These are phyloP conservation scores for Terana coerulea DNA, from an alignment of 768 basidiomycete species.

Conservation along the genomic window DNA sequence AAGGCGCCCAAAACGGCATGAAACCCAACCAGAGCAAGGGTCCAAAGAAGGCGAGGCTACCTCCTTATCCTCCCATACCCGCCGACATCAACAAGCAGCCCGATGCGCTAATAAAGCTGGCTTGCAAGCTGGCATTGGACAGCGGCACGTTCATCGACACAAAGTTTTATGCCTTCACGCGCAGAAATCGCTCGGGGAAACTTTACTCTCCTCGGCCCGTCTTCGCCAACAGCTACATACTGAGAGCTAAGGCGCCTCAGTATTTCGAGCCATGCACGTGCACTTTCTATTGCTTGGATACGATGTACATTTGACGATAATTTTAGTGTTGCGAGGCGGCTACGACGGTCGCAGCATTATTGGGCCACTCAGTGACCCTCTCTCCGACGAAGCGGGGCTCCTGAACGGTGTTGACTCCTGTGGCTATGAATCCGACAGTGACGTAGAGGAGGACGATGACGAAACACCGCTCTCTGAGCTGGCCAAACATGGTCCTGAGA, in stretches of 20 bases:
- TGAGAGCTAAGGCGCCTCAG: constrained; percentile 21
- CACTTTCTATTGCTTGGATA: constrained; percentile 14
- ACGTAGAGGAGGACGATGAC: constrained; percentile 27
- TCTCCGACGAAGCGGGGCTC: constrained; percentile 9
- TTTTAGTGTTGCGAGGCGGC: background rate
- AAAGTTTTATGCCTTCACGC: constrained; percentile 29
- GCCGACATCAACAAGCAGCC: background rate
- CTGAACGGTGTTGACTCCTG: constrained; percentile 19
- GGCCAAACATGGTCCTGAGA: background rate
- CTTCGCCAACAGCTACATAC: constrained; percentile 26
- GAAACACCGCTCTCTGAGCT: background rate
- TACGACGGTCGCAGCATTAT: background rate
- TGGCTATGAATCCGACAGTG: constrained; percentile 32
- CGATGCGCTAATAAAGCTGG: background rate
- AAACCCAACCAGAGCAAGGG: too few relatives aligned
- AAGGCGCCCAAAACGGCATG: too few relatives aligned
- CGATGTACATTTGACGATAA: constrained; percentile 1
- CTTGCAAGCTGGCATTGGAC: background rate
- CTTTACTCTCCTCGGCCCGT: constrained; percentile 20
- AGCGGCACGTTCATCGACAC: constrained; percentile 26
- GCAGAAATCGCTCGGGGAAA: constrained; percentile 11
- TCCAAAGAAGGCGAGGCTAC: too few relatives aligned
- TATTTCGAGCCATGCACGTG: constrained; percentile 28
- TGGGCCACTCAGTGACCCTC: background rate
- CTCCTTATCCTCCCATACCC: background rate